Percentiles rank a stretch among this genome's conserved stretches.
Conservation (phyloP, 371 early-diverging fungal genomes). For the Syncephalastrum racemosum region DNA sequence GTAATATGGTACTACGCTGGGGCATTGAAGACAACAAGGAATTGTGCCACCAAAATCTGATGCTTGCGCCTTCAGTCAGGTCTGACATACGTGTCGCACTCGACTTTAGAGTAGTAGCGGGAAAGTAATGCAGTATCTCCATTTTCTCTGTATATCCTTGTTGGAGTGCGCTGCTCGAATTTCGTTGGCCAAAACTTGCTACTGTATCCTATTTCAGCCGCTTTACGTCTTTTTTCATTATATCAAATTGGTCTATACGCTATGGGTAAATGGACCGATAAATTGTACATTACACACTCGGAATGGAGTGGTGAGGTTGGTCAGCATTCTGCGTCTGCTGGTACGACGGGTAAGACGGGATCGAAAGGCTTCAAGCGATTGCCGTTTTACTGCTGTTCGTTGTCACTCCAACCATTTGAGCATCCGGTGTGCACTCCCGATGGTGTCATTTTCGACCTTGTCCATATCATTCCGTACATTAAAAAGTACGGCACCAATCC, state of each 20-base stretch:
- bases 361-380: slow-evolving; percentile 66
- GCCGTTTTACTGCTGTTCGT: slow-evolving; percentile 85
- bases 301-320: slow-evolving; percentile 89
- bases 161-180: too few species aligned
- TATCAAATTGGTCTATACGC: neutral
- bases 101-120: too few species aligned
- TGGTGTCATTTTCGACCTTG: slow-evolving; percentile 86
- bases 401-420: slow-evolving; percentile 86
- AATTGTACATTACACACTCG: slow-evolving; percentile 81
- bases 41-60: too few species aligned
- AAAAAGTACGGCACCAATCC: slow-evolving; percentile 87
- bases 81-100: too few species aligned
- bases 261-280: slow-evolving; percentile 58
- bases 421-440: slow-evolving; percentile 86
- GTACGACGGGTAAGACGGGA: slow-evolving; percentile 39
- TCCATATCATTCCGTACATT: slow-evolving; percentile 83
- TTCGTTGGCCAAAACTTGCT: too few species aligned
- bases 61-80: too few species aligned
- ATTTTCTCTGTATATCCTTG: too few species aligned
- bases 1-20: too few species aligned
- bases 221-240: neutral
- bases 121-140: too few species aligned
- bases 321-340: slow-evolving; percentile 66
- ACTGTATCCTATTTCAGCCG: neutral
- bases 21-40: too few species aligned